A percentile compares a stretch with the other conserved stretches of the same genome.
Conservation (phyloP, 306 rosid species). For the Prosopis cineraria region DNA sequence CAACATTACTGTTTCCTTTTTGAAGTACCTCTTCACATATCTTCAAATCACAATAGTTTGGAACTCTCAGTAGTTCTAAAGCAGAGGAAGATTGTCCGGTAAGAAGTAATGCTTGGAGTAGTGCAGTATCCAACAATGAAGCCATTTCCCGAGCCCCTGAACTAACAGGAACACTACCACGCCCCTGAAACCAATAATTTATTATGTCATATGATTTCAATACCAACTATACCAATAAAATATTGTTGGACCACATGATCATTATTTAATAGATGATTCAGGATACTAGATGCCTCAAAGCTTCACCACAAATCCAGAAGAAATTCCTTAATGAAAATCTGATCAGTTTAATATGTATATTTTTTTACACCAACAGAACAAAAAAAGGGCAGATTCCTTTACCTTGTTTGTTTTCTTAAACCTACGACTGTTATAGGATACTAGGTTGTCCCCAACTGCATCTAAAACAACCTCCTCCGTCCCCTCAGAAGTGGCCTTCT, state of each 20-base stretch:
- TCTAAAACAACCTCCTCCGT: constrained; percentile 95
- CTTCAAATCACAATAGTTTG: constrained; percentile 86
- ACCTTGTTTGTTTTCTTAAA: constrained; percentile 86
- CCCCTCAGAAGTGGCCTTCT: constrained; percentile 97
- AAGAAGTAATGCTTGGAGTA: constrained; percentile 91
- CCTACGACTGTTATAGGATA: constrained; percentile 56
- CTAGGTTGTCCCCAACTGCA: constrained; percentile 79
- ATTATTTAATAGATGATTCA: constrained; percentile 20
- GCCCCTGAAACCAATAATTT: constrained; percentile 61
- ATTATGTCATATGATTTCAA: constrained; percentile 30
- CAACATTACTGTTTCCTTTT: constrained; percentile 63
- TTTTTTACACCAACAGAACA: constrained; percentile 7
- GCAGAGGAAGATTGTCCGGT: constrained; percentile 82
- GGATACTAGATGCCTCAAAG: constrained; percentile 13
- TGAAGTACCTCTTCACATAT: constrained; percentile 86
- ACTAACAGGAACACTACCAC: constrained; percentile 60
- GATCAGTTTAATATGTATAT: neutral
- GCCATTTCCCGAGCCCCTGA: constrained; percentile 96
- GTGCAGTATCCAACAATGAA: constrained; percentile 83
- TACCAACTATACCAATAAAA: neutral
- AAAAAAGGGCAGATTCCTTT: constrained; percentile 16
- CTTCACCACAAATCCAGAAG: constrained; percentile 26
- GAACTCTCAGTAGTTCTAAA: constrained; percentile 75
- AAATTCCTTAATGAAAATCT: constrained; percentile 8
- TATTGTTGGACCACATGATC: neutral